Percentiles rank a stretch among this genome's conserved stretches.
phyloP scores from a whole-genome alignment of 208 protist genomes.

The Phytomonas serpens region DNA sequence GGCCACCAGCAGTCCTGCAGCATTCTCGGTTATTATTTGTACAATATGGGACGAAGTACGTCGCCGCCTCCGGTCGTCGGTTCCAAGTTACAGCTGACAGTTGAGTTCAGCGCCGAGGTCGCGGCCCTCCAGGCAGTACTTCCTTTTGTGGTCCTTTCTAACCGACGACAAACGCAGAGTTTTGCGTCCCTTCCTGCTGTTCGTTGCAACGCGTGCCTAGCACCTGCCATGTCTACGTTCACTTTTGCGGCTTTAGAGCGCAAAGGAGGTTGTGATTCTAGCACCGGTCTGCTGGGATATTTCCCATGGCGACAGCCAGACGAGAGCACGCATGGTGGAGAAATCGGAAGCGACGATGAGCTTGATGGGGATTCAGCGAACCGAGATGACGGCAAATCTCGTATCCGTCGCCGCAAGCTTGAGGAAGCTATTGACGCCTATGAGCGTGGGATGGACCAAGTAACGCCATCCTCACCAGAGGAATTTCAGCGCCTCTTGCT shows the following conservation, averaged over 20 bases:
- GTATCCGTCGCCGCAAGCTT: conserved; percentile 48
- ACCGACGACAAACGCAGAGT: conserved; percentile 24
- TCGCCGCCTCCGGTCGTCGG: conserved; percentile 41
- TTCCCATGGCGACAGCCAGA: conserved; percentile 54
- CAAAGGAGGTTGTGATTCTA: not conserved
- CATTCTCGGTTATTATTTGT: conserved; percentile 71
- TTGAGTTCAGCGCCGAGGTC: conserved; percentile 60
- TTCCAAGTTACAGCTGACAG: conserved; percentile 27
- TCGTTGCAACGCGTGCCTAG: not conserved
- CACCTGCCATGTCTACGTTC: conserved; percentile 1
- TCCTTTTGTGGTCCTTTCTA: conserved; percentile 68
- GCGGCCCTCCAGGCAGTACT: conserved; percentile 32
- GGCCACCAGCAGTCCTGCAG: conserved; percentile 15
- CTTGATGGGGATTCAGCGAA: conserved; percentile 19
- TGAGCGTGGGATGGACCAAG: conserved; percentile 63
- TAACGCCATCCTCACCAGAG: conserved; percentile 66
- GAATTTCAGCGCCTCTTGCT: conserved; percentile 89
- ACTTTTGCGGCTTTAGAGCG: not conserved
- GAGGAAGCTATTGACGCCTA: conserved; percentile 85
- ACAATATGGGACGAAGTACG: conserved; percentile 15
- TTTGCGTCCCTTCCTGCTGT: conserved; percentile 28
- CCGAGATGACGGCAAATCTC: conserved; percentile 19
- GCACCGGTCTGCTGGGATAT: conserved; percentile 39
- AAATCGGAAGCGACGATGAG: conserved; percentile 15
- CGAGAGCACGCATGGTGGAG: conserved; percentile 15